These are phyloP conservation scores for Globisporangium barbulae DNA, from an alignment of 352 stramenopile genomes.

Conservation along the genomic window DNA sequence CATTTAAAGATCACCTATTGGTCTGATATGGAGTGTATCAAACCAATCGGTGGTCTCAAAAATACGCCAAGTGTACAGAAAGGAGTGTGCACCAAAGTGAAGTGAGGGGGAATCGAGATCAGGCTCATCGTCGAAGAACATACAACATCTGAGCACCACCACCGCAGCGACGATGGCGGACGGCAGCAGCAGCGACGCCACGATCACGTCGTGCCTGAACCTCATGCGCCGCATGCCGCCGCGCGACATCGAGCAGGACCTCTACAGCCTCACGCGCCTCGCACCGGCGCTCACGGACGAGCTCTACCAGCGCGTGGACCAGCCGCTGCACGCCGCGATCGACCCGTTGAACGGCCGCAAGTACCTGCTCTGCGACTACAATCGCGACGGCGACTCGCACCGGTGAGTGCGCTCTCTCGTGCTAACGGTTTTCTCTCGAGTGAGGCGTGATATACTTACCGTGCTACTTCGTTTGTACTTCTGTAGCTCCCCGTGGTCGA, in stretches of 20 bases:
- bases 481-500: slow-evolving; percentile 88
- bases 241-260: slow-evolving; percentile 77
- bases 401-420: slow-evolving; percentile 26
- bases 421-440: no score
- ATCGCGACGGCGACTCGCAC: slow-evolving; percentile 92
- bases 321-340: slow-evolving; percentile 87
- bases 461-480: not conserved
- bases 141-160: no score
- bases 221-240: slow-evolving; percentile 89
- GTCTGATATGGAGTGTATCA: no score
- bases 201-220: slow-evolving; percentile 82
- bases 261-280: slow-evolving; percentile 84
- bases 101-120: not conserved
- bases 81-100: not conserved
- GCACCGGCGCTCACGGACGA: slow-evolving; percentile 84
- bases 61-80: no score
- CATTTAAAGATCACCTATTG: no score
- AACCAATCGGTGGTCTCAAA: no score
- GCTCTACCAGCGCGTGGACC: slow-evolving; percentile 91
- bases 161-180: slow-evolving; percentile 15
- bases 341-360: slow-evolving; percentile 85
- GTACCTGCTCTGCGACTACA: slow-evolving; percentile 95
- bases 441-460: no score
- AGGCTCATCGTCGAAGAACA: not conserved
- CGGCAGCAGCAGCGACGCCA: slow-evolving; percentile 31